A percentile compares a stretch with the other conserved stretches of the same genome.
phyloP scores from a whole-genome alignment of 192 early-diverging fungal species.

The Spizellomyces punctatus region DNA sequence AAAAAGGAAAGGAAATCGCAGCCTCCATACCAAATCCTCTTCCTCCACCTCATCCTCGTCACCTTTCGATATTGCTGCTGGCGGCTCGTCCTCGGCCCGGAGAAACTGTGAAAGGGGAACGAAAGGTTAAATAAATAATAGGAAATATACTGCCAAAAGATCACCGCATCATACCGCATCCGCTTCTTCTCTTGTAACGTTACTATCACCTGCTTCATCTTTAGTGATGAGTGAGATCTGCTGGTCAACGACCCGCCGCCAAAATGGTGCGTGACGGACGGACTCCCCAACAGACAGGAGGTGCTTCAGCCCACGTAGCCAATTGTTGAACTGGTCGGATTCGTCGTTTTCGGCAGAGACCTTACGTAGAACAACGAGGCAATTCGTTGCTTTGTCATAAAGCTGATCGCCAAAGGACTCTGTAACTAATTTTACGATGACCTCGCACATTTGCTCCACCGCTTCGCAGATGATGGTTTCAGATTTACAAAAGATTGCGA shows the following conservation, averaged over 20 bases:
- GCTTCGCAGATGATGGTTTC: constrained; percentile 35
- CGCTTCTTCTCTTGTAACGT: constrained; percentile 50
- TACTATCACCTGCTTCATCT: constrained; percentile 45
- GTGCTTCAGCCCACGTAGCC: constrained; percentile 49
- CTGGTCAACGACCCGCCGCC: constrained; percentile 47
- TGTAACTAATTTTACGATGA: constrained; percentile 51
- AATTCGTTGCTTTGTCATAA: constrained; percentile 60
- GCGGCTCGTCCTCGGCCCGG: too few relatives aligned
- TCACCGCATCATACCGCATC: constrained; percentile 45
- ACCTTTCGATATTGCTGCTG: too few relatives aligned
- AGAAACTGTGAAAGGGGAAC: too few relatives aligned
- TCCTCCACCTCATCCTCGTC: too few relatives aligned
- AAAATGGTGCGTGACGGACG: constrained; percentile 48
- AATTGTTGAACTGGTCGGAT: constrained; percentile 53
- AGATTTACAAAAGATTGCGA: neutral
- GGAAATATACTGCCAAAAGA: neutral
- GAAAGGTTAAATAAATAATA: too few relatives aligned
- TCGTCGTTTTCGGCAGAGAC: constrained; percentile 40
- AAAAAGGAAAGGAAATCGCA: too few relatives aligned
- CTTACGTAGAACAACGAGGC: constrained; percentile 54
- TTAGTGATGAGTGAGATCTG: constrained; percentile 51
- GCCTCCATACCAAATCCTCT: too few relatives aligned
- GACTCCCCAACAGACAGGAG: constrained; percentile 30
- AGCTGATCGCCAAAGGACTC: constrained; percentile 58
- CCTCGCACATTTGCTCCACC: constrained; percentile 56